Evolutionary conservation across 1,284 basidiomycete genomes (phyloP).

Genomic region (Abortiporus biennis): DNA sequence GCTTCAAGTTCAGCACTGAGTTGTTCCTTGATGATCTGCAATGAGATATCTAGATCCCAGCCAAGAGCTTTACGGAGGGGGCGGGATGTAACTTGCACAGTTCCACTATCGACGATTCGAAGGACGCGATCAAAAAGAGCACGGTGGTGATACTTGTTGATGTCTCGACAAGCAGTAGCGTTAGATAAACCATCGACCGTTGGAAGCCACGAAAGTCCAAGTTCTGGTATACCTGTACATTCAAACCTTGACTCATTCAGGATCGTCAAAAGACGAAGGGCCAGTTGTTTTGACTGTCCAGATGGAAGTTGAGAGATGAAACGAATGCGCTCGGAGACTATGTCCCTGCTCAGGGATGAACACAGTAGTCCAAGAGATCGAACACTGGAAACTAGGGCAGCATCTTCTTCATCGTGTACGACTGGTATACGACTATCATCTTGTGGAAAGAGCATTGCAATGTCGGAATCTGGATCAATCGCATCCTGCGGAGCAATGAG

Average conservation of each 20-base stretch:
- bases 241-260: conserved; percentile 6
- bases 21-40: conserved; percentile 10
- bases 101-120: conserved; percentile 5
- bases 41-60: conserved; percentile 11
- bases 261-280: conserved; percentile 1
- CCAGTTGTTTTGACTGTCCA: conserved; percentile 1
- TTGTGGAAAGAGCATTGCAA: conserved; percentile 7
- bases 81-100: background rate
- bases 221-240: conserved; percentile 3
- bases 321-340: conserved; percentile 6
- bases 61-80: conserved; percentile 9
- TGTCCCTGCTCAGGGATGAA: conserved; percentile 4
- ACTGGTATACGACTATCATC: conserved; percentile 5
- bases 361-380: conserved; percentile 8
- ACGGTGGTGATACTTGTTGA: background rate
- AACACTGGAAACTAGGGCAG: background rate
- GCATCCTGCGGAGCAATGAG: conserved; percentile 9
- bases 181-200: conserved; percentile 6
- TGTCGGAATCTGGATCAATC: conserved; percentile 9
- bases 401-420: background rate
- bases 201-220: conserved; percentile 9
- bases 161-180: conserved; percentile 10
- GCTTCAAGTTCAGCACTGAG: conserved; percentile 5
- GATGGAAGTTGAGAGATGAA: background rate
- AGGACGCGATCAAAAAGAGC: conserved; percentile 13